These are phyloP conservation scores for Neophaeococcomyces aloes DNA, from an alignment of 2,329 filamentous ascomycete species.

Conservation along the genomic window DNA sequence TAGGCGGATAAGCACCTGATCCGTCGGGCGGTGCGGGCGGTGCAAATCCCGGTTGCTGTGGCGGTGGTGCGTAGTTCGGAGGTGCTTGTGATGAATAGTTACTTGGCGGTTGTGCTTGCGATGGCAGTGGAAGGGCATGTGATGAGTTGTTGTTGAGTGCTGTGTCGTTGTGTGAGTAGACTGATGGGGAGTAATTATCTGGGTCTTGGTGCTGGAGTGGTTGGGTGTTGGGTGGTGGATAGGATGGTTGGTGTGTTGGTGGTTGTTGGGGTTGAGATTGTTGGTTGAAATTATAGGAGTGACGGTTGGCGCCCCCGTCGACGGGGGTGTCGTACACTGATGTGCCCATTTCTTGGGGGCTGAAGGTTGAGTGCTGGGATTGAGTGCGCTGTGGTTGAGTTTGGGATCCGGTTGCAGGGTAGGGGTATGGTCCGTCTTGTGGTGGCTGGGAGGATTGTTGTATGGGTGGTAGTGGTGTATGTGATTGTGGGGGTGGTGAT, in stretches of 20 bases:
- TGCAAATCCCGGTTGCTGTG: background rate
- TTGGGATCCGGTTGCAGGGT: conserved; percentile 30
- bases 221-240: conserved; percentile 18
- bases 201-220: conserved; percentile 24
- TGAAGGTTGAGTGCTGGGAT: conserved; percentile 23
- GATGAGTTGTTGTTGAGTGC: conserved; percentile 1
- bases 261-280: conserved; percentile 24
- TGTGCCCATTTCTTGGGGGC: conserved; percentile 65
- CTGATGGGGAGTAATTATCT: conserved; percentile 31
- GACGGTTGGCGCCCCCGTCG: conserved; percentile 28
- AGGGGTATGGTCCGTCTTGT: conserved; percentile 37
- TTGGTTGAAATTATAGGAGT: conserved; percentile 24
- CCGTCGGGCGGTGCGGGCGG: conserved; percentile 1
- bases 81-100: conserved; percentile 9
- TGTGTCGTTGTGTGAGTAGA: conserved; percentile 28
- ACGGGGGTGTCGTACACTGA: conserved; percentile 68
- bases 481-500: conserved; percentile 41
- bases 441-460: conserved; percentile 11
- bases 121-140: conserved; percentile 2
- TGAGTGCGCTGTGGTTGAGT: conserved; percentile 7
- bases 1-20: background rate
- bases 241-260: conserved; percentile 18
- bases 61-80: conserved; percentile 9
- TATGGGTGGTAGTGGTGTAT: conserved; percentile 33
- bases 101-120: conserved; percentile 5